Percentiles rank a stretch among this genome's conserved stretches.
phyloP scores from a whole-genome alignment of 768 basidiomycete genomes.

The Boletus pseudo-olivaceus region DNA sequence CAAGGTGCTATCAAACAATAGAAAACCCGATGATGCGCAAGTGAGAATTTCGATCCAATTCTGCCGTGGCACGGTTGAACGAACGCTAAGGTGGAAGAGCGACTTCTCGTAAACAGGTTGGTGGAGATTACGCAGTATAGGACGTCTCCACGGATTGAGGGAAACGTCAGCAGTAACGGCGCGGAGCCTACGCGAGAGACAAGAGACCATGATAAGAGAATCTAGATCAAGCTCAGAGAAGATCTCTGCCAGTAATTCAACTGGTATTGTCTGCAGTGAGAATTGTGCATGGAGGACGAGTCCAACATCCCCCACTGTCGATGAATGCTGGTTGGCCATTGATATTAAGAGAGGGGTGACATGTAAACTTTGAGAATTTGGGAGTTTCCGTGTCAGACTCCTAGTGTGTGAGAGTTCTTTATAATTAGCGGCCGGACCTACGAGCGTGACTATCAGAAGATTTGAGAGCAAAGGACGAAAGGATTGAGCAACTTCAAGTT shows the following conservation, averaged over 20 bases:
- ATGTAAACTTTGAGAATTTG: neutral
- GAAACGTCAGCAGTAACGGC: slow-evolving; percentile 57
- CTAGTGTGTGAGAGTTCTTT: too few species aligned
- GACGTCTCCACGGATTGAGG: slow-evolving; percentile 73
- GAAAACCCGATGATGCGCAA: slow-evolving; percentile 56
- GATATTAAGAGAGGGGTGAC: neutral
- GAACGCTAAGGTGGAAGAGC: slow-evolving; percentile 60
- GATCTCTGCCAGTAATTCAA: slow-evolving; percentile 72
- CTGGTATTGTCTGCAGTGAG: slow-evolving; percentile 55
- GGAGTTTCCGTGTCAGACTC: neutral
- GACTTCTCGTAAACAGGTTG: slow-evolving; percentile 44
- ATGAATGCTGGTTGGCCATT: neutral
- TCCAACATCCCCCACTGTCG: neutral
- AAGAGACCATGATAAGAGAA: slow-evolving; percentile 55
- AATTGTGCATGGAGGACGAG: neutral
- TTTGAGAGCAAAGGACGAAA: too few species aligned
- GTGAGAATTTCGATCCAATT: slow-evolving; percentile 79
- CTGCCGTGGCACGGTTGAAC: slow-evolving; percentile 61
- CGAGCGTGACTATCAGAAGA: too few species aligned
- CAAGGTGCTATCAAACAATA: slow-evolving; percentile 64
- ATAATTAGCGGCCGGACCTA: too few species aligned
- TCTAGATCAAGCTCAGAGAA: slow-evolving; percentile 64
- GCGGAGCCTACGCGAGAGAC: slow-evolving; percentile 57
- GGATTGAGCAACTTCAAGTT: too few species aligned
- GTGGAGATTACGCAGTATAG: slow-evolving; percentile 59